Evolutionary conservation across 2,329 filamentous ascomycete species (phyloP).

Genomic region (Ciborinia camelliae): DNA sequence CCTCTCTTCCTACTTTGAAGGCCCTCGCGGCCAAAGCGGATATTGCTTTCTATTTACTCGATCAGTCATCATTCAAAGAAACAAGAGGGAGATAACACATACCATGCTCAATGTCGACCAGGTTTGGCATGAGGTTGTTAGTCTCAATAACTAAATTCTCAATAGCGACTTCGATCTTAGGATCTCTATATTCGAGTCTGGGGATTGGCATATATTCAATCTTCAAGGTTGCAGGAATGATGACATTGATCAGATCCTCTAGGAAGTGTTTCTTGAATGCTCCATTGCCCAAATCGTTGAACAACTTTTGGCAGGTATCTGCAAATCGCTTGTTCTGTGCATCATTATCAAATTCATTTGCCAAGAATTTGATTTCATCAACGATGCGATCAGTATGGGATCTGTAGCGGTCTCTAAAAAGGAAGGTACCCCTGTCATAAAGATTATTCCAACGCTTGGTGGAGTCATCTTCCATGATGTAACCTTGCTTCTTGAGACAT

Average conservation of each 20-base stretch:
- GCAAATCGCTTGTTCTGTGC: conserved; percentile 80
- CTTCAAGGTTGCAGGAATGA: conserved; percentile 79
- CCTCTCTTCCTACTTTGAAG: conserved; percentile 78
- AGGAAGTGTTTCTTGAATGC: conserved; percentile 89
- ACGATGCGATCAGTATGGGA: conserved; percentile 79
- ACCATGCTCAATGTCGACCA: conserved; percentile 76
- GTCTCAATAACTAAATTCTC: conserved; percentile 95
- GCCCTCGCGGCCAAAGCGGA: conserved; percentile 90
- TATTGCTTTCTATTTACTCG: conserved; percentile 67
- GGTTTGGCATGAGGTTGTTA: conserved; percentile 94
- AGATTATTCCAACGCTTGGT: conserved; percentile 79
- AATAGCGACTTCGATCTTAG: conserved; percentile 78
- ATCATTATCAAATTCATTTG: conserved; percentile 84
- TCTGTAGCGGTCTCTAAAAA: conserved; percentile 86
- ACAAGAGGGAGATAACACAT: conserved; percentile 5
- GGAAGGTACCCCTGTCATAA: conserved; percentile 79
- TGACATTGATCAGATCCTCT: conserved; percentile 83
- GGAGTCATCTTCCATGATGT: conserved; percentile 77
- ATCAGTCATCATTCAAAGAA: conserved; percentile 9
- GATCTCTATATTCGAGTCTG: conserved; percentile 87
- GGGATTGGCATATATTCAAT: conserved; percentile 89
- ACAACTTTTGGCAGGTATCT: conserved; percentile 74
- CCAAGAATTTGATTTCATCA: conserved; percentile 88
- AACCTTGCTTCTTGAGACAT: conserved; percentile 85
- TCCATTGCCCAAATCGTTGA: conserved; percentile 86